Percentiles rank a stretch among this genome's conserved stretches.
These are phyloP conservation scores for Ophiostoma pallidulum DNA, from an alignment of 2,329 filamentous ascomycete species.

Conservation along the genomic window DNA sequence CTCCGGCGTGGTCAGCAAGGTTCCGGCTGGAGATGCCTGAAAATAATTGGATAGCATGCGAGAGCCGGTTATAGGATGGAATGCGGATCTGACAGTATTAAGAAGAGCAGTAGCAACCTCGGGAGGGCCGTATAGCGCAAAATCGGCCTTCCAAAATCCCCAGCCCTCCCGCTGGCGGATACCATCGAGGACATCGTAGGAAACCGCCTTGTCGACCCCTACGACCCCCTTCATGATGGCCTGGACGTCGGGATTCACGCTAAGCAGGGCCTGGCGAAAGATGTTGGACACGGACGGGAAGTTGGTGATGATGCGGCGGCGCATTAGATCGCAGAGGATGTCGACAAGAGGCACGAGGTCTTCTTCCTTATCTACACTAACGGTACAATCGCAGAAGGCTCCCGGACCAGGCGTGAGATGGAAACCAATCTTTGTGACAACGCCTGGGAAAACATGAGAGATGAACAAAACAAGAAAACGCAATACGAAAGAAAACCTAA, in stretches of 20 bases:
- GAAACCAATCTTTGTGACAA: conserved; percentile 47
- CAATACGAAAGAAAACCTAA: too few species aligned
- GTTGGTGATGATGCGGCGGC: conserved; percentile 32
- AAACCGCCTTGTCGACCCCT: neutral
- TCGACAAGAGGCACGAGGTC: neutral
- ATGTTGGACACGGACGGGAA: conserved; percentile 26
- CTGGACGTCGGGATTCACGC: conserved; percentile 32
- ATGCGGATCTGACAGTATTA: neutral
- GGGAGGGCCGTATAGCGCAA: neutral
- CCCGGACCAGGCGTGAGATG: conserved; percentile 31
- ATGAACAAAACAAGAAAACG: neutral
- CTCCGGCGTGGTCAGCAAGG: neutral
- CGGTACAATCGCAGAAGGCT: conserved; percentile 22
- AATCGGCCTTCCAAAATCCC: neutral
- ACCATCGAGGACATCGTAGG: neutral
- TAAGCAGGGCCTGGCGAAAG: conserved; percentile 35
- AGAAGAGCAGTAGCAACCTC: neutral
- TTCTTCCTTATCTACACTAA: neutral
- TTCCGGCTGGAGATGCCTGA: neutral
- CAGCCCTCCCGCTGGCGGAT: neutral
- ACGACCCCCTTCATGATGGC: neutral
- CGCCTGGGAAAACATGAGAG: conserved; percentile 27
- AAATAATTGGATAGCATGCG: neutral
- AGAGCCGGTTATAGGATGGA: neutral
- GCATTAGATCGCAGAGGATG: conserved; percentile 30